Base-by-base conservation (phyloP, 1,139 yeast genomes). In the Suhomyces ambrosiae region DNA sequence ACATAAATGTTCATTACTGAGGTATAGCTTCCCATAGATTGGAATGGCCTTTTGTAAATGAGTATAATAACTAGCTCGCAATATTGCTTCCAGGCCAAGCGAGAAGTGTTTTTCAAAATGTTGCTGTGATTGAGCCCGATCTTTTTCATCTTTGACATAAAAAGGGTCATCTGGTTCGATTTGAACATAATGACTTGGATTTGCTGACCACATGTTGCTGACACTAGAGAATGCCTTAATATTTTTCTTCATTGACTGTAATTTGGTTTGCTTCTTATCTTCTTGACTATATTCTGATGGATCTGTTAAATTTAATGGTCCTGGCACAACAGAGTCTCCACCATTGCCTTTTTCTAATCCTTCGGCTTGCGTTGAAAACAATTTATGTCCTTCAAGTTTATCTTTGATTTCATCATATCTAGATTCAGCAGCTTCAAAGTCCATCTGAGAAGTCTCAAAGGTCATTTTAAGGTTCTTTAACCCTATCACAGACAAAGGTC, bases 1-100 rank as follows among this genome's bases (percentile, higher is more conserved):
- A 47, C 96, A 89, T 12, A 90, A 56, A 44, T 74, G 79, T 24
- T 70, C 71, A 17, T 73, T 68, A 1, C 95, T 86, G 13, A 90
- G 54, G 52, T 88, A 88, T 3, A 90, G 54, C 54, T 86, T 86
- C 3, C 97, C 97, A 60, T 86, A 86, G 4, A 83, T 68, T 0
- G 96, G 96, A 12, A 86, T 61, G 2, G 85, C 76, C 46, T 85
- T 76, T 44, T 77, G 81, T 19, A 89, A 60, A 58, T 87, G 86
- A 6, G 86, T 75, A 52, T 78, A 82, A 53, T 86, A 90, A 1
- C 88, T 73, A 0, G 95, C 82, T 1, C 82, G 60, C 38, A 90
- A 65, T 6, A 58, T 57, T 31, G 77, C 80, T 3, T 68, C 60
- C 1, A 68, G 71, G 6, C 74, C 67, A 9, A 88, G 63, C 0